Evolutionary conservation across 495 filamentous ascomycete genomes (phyloP), one percentile per base, ranked within the genome.

Genomic region (Glutinoglossum americanum): DNA sequence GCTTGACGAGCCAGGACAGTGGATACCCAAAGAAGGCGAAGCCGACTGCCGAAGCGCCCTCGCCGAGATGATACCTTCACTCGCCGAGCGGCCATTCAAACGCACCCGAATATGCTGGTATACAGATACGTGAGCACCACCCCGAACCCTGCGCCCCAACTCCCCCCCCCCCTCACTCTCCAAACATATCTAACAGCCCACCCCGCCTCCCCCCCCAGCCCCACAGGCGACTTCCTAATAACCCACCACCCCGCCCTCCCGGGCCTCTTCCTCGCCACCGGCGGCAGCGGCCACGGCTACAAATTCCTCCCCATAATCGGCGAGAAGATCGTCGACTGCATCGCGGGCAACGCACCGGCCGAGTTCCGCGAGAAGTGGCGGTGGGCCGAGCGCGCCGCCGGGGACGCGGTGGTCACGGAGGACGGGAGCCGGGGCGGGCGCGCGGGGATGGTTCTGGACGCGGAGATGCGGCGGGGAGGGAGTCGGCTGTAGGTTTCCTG

Each of bases 221-320:
- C 84, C 8, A 79, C 75, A 17, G 85, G 79, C 6, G 83, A 94
- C 66, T 95, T 89, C 71, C 70, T 95, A 32, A 75, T 94, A 58
- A 76, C 80, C 57, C 85, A 84, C 60, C 85, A 92, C 60, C 87
- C 87, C 0, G 64, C 67, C 9, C 78, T 79, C 65, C 62, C 73
- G 26, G 76, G 77, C 13, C 70, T 94, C 21, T 89, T 94, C 67
- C 64, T 96, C 15, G 83, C 86, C 1, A 90, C 85, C 0, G 89
- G 89, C 15, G 89, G 85, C 15, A 86, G 81, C 63, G 89, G 89
- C 1, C 89, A 96, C 66, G 89, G 67, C 3, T 94, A 83, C 71
- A 94, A 94, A 66, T 94, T 94, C 67, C 68, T 94, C 67, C 89
- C 89, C 1, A 80, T 94, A 17, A 67, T 94, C 13, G 89, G 89